Base-by-base conservation (phyloP, 306 rosid species). In the Senna tora region DNA sequence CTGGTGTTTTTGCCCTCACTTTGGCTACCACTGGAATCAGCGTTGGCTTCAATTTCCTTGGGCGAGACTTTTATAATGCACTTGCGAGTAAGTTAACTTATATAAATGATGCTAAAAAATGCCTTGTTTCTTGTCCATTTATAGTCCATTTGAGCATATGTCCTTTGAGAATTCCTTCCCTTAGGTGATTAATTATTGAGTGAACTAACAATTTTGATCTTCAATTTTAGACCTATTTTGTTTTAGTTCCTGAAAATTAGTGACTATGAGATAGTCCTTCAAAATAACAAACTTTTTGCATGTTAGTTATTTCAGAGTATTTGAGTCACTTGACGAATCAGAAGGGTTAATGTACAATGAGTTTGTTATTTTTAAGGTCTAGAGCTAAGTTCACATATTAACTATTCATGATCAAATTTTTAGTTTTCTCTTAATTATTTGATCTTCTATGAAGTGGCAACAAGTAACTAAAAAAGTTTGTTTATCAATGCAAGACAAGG, bases 41-140 rank as follows among this genome's bases (percentile, higher is more conserved):
- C 76, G 97, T 94, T 46, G 97, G 97, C 46, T 91, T 94, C 90
- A 91, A 70, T 83, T 94, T 94, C 75, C 88, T 91, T 14, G 96
- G 99, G 81, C 86, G 99, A 12, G 99, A 94, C 83, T 94, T 94
- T 86, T 94, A 85, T 69, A 94, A 94, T 47, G 87, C 97, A 49
- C 96, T 91, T 57, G 96, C 98, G 60, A 94, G 97, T 94, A 83
- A 81, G 84, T 84, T 81, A 60, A 21, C 74, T 13, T 69, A 17
- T 39, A 16, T 51, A 52, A 57, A 1, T 67, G 67, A 47, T n/a
- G n/a, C n/a, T n/a, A 6, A 30, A 7, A 36, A 36, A 9, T 34
- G 17, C 69, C 58, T 53, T n/a, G n/a, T 39, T 67, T 49, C 57
- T 69, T 12, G 46, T 61, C n/a, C 13, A 28, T 32, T 67, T 60